These are phyloP conservation scores for Rhazya stricta DNA, from an alignment of 257 asterid species.

Conservation along the genomic window DNA sequence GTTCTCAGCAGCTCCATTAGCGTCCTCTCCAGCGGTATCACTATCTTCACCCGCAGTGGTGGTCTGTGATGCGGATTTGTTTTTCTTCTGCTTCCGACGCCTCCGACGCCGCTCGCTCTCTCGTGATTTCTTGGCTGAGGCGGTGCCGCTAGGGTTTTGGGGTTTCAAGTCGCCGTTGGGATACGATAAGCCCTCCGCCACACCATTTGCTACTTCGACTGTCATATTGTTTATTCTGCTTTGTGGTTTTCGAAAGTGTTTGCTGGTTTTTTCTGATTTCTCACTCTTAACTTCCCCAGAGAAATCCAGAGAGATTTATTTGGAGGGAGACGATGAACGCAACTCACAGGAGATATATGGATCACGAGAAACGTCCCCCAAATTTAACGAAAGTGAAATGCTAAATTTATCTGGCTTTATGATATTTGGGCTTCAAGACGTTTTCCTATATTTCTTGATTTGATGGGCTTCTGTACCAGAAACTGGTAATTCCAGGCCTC, in stretches of 20 bases:
- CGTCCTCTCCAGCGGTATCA: slow-evolving; percentile 46
- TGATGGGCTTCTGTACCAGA: no score
- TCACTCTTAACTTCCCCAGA: not conserved
- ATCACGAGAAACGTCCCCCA: not conserved
- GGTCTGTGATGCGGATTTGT: slow-evolving; percentile 34
- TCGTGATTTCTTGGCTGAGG: slow-evolving; percentile 47
- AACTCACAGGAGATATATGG: not conserved
- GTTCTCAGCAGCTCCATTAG: slow-evolving; percentile 32
- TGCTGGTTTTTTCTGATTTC: not conserved
- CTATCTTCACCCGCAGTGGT: slow-evolving; percentile 45
- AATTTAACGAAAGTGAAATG: no score
- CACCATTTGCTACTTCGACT: slow-evolving; percentile 20
- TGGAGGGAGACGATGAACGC: not conserved
- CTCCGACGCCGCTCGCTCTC: slow-evolving; percentile 78
- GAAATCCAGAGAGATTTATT: not conserved
- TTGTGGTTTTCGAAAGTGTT: not conserved
- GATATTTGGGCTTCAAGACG: not conserved
- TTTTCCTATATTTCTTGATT: no score
- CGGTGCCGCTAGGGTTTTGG: slow-evolving; percentile 33
- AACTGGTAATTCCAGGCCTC: no score
- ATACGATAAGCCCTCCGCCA: slow-evolving; percentile 13
- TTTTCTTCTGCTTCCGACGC: slow-evolving; percentile 94
- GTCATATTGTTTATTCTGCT: slow-evolving; percentile 15
- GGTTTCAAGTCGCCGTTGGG: slow-evolving; percentile 44
- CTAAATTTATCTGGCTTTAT: not conserved